These are phyloP conservation scores for Casaregolazyma suthepensis DNA, from an alignment of 1,139 yeast species.

Conservation along the genomic window DNA sequence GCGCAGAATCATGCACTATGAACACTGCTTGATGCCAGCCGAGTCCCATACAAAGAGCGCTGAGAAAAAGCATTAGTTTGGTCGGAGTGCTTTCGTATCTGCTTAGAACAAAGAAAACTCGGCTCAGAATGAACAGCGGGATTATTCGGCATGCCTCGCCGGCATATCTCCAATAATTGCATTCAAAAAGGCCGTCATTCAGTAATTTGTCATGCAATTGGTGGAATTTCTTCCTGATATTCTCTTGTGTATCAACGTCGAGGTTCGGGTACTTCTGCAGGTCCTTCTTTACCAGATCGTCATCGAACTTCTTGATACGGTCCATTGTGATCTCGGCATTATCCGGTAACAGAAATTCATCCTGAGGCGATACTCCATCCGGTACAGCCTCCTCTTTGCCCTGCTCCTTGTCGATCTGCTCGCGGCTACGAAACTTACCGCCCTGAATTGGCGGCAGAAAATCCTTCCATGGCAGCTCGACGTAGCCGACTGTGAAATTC, in stretches of 20 bases:
- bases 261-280: conserved; percentile 52
- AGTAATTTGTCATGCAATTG: conserved; percentile 53
- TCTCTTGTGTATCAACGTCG: conserved; percentile 60
- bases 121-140: conserved; percentile 46
- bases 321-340: conserved; percentile 42
- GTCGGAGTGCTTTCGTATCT: conserved; percentile 13
- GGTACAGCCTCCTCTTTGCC: conserved; percentile 26
- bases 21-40: conserved; percentile 91
- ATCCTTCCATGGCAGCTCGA: conserved; percentile 62
- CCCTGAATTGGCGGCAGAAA: conserved; percentile 88
- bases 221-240: conserved; percentile 52
- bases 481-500: conserved; percentile 56
- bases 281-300: conserved; percentile 48
- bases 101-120: conserved; percentile 38
- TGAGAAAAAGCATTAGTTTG: conserved; percentile 38
- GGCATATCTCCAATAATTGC: conserved; percentile 66
- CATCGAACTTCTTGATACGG: conserved; percentile 54
- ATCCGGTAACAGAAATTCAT: conserved; percentile 5
- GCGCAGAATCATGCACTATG: conserved; percentile 89
- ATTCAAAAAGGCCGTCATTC: conserved; percentile 57
- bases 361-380: conserved; percentile 2
- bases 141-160: conserved; percentile 60
- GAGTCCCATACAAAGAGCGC: conserved; percentile 64
- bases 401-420: conserved; percentile 22
- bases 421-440: conserved; percentile 43